phyloP scores from a whole-genome alignment of 2,329 filamentous ascomycete species.

The Botrytis pseudocinerea region DNA sequence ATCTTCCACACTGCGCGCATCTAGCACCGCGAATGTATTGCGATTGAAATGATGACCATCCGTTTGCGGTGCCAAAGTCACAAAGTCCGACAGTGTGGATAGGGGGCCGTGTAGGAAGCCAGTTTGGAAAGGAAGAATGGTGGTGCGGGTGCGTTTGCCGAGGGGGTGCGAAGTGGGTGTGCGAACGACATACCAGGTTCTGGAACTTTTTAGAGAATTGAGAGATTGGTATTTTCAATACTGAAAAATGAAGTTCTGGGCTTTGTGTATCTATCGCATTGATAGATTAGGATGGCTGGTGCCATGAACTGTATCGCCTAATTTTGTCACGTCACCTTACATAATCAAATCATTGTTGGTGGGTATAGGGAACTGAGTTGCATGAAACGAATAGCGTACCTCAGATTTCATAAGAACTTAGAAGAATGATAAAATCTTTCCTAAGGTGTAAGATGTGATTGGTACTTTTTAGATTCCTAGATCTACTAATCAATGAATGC shows the following conservation, averaged over 20 bases:
- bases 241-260: background rate
- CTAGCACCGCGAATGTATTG: background rate
- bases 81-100: background rate
- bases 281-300: background rate
- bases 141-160: background rate
- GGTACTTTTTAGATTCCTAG: background rate
- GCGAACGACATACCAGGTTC: background rate
- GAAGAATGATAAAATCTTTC: too few species aligned
- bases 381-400: background rate
- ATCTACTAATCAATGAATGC: background rate
- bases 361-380: background rate
- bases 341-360: background rate
- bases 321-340: constrained; percentile 1
- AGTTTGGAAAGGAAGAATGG: background rate
- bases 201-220: background rate
- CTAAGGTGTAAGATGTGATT: too few species aligned
- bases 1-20: background rate
- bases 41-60: background rate
- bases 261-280: background rate
- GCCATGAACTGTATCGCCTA: background rate
- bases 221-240: background rate
- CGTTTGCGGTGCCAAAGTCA: background rate
- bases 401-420: background rate
- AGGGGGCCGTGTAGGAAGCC: background rate
- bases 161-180: background rate